These are phyloP conservation scores for Periconia macrospinosa DNA, from an alignment of 2,329 filamentous ascomycete species.

Conservation along the genomic window DNA sequence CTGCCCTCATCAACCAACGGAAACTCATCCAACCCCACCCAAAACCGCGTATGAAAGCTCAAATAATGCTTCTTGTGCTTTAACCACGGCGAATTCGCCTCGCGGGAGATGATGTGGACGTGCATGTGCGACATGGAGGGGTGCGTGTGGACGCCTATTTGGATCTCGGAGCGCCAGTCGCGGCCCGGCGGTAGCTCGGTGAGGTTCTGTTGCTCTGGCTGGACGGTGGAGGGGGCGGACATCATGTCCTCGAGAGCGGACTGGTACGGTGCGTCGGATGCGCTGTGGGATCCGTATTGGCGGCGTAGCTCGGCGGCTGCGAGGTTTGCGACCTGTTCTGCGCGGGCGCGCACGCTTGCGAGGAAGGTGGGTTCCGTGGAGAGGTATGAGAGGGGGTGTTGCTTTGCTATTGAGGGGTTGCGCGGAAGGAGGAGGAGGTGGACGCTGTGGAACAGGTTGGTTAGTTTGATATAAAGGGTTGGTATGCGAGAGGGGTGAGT, in stretches of 20 bases:
- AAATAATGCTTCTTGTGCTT: slow-evolving; percentile 89
- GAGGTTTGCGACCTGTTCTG: slow-evolving; percentile 61
- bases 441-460: slow-evolving; percentile 50
- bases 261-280: slow-evolving; percentile 64
- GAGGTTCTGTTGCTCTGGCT: slow-evolving; percentile 34
- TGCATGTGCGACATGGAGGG: slow-evolving; percentile 94
- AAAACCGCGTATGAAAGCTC: slow-evolving; percentile 83
- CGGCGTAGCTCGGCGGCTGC: slow-evolving; percentile 76
- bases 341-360: slow-evolving; percentile 62
- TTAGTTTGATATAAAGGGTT: neutral
- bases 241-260: slow-evolving; percentile 55
- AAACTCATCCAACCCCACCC: slow-evolving; percentile 77
- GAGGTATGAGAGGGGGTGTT: slow-evolving; percentile 79
- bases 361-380: slow-evolving; percentile 68
- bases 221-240: slow-evolving; percentile 49
- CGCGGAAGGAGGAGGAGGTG: slow-evolving; percentile 89
- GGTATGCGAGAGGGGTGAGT: neutral
- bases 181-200: slow-evolving; percentile 62
- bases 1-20: slow-evolving; percentile 69
- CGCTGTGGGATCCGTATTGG: slow-evolving; percentile 65
- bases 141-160: slow-evolving; percentile 78
- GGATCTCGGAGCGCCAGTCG: slow-evolving; percentile 76
- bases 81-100: slow-evolving; percentile 72
- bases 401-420: slow-evolving; percentile 58
- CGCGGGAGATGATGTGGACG: slow-evolving; percentile 80